Evolutionary conservation across 768 basidiomycete species (phyloP).

Genomic region (Hirschioporus abietinus): DNA sequence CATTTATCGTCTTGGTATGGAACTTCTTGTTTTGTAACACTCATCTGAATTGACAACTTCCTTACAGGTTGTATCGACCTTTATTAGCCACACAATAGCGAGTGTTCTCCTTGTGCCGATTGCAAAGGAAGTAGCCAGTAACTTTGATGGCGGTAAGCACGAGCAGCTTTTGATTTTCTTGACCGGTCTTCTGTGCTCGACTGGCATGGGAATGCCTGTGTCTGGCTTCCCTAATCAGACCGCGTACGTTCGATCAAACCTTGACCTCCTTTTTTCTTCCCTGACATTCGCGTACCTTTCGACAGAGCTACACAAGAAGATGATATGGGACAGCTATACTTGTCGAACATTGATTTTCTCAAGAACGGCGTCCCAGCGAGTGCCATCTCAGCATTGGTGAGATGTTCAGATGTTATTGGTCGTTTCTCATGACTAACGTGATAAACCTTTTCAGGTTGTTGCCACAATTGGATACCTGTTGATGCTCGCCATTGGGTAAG

Average conservation of each 20-base stretch:
- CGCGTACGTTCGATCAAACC: slow-evolving; percentile 53
- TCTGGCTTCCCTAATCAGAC: slow-evolving; percentile 99
- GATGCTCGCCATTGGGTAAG: slow-evolving; percentile 69
- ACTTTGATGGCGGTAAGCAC: slow-evolving; percentile 58
- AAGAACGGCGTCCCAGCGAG: slow-evolving; percentile 96
- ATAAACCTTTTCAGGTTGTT: slow-evolving; percentile 51
- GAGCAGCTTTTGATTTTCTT: slow-evolving; percentile 87
- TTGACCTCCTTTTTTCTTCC: slow-evolving; percentile 5
- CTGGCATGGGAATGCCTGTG: slow-evolving; percentile 98
- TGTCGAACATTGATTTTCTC: slow-evolving; percentile 81
- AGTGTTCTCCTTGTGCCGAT: slow-evolving; percentile 96
- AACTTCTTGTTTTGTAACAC: slow-evolving; percentile 24
- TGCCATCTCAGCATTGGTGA: slow-evolving; percentile 76
- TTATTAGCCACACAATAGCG: slow-evolving; percentile 97
- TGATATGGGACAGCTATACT: slow-evolving; percentile 86
- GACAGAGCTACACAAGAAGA: slow-evolving; percentile 88
- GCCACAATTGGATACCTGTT: slow-evolving; percentile 79
- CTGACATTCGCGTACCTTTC: slow-evolving; percentile 2
- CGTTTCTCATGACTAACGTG: slow-evolving; percentile 9
- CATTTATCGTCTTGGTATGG: slow-evolving; percentile 64
- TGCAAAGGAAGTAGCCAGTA: slow-evolving; percentile 83
- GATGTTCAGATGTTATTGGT: slow-evolving; percentile 18
- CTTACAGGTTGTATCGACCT: slow-evolving; percentile 77
- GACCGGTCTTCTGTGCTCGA: slow-evolving; percentile 86
- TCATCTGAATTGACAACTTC: neutral